A percentile compares a stretch with the other conserved stretches of the same genome.
Conservation (phyloP, 1,139 yeast species). For the Saccharomycopsis hybrid region DNA sequence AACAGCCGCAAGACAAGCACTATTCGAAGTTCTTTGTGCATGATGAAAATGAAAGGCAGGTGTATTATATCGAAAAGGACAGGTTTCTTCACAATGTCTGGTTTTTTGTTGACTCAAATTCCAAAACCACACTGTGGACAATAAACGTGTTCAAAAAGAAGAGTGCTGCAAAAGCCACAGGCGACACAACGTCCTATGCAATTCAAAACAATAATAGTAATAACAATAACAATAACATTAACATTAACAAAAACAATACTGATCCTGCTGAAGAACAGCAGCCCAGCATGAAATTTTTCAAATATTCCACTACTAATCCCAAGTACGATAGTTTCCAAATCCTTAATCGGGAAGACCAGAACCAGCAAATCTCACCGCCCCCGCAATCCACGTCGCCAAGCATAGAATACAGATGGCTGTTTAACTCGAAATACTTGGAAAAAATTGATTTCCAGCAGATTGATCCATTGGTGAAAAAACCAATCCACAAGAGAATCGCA, state of each 20-base stretch:
- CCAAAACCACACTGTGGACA: background rate
- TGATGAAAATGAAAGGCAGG: background rate
- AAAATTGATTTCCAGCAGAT: slow-evolving; percentile 2
- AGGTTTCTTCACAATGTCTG: background rate
- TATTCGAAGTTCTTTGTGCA: background rate
- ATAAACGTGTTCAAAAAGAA: background rate
- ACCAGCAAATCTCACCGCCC: background rate
- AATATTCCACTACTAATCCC: slow-evolving; percentile 5
- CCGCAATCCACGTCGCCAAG: background rate
- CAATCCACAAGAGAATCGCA: slow-evolving; percentile 14
- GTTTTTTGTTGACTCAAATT: slow-evolving; percentile 1
- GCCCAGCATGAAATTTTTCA: no score
- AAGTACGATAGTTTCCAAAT: slow-evolving; percentile 9
- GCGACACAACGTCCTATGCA: background rate
- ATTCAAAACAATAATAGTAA: background rate
- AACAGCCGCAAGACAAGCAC: no score
- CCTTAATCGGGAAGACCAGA: no score
- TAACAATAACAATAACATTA: background rate
- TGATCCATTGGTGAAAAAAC: background rate
- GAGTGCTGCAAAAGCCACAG: background rate
- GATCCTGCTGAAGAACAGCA: no score
- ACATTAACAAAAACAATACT: no score
- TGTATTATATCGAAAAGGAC: background rate
- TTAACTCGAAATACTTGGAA: slow-evolving; percentile 17
- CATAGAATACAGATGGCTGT: slow-evolving; percentile 16